These are phyloP conservation scores for Mycena leptocephala DNA, from an alignment of 768 basidiomycete genomes.

Conservation along the genomic window DNA sequence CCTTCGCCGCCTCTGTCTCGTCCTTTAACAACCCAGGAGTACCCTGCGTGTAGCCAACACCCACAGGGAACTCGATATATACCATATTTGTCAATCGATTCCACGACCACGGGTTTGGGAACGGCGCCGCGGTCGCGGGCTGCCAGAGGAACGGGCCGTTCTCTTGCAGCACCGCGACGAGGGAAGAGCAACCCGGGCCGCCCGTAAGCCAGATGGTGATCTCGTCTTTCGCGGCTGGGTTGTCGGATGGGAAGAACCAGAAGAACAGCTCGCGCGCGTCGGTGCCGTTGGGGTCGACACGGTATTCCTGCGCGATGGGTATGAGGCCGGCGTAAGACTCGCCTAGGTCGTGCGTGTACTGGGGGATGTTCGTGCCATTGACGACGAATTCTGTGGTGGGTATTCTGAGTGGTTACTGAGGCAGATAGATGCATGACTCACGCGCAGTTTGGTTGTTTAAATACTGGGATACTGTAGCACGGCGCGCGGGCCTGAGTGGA, in stretches of 20 bases:
- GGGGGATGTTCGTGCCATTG: neutral
- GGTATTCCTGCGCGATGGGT: neutral
- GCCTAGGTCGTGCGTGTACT: neutral
- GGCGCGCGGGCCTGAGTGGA: too few species aligned
- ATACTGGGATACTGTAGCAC: neutral
- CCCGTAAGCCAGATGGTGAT: too few species aligned
- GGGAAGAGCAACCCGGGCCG: too few species aligned
- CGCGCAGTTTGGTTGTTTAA: neutral
- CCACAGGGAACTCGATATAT: slow-evolving; percentile 3
- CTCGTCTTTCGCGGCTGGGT: too few species aligned
- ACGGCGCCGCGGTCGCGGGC: too few species aligned
- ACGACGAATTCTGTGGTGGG: neutral
- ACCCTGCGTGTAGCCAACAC: slow-evolving; percentile 7
- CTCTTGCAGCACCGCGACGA: too few species aligned
- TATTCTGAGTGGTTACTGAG: too few species aligned
- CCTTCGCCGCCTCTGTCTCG: neutral
- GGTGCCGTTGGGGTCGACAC: neutral
- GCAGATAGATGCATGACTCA: neutral
- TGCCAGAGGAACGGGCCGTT: too few species aligned
- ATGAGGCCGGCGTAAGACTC: neutral
- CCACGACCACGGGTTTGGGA: neutral
- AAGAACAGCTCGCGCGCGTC: slow-evolving; percentile 4
- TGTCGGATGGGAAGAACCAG: neutral
- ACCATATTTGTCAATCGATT: neutral
- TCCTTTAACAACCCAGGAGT: neutral